Conservation (phyloP, 768 basidiomycete genomes). For the Rhizopogon rudus region DNA sequence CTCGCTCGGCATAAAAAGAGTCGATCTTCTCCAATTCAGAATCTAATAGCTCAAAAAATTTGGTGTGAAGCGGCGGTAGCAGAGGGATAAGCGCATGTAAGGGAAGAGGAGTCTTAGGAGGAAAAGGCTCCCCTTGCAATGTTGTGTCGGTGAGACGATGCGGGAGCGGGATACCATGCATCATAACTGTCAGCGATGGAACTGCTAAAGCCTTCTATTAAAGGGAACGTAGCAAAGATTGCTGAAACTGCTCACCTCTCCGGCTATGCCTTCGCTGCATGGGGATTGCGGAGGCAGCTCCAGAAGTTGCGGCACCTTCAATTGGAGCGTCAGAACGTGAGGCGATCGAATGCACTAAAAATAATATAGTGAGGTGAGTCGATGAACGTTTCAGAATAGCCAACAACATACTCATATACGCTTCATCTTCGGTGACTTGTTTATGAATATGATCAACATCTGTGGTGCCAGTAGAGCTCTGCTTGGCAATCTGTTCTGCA, state of each 20-base stretch:
- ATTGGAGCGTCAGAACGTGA: neutral
- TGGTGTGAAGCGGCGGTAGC: slow-evolving; percentile 54
- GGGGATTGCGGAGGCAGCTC: neutral
- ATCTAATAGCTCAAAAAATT: slow-evolving; percentile 78
- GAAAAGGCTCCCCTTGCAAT: slow-evolving; percentile 6
- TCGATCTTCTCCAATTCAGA: slow-evolving; percentile 81
- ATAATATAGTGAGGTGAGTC: neutral
- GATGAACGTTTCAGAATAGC: neutral
- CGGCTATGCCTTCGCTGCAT: neutral
- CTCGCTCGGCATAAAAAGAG: slow-evolving; percentile 72
- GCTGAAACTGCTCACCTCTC: slow-evolving; percentile 8
- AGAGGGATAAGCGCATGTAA: slow-evolving; percentile 46
- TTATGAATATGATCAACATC: slow-evolving; percentile 1
- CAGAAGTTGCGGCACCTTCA: neutral
- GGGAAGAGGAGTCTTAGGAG: slow-evolving; percentile 21
- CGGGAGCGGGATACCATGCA: slow-evolving; percentile 4
- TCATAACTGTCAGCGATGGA: slow-evolving; percentile 9
- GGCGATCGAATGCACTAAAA: neutral
- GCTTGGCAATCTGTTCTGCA: slow-evolving; percentile 22
- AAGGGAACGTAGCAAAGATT: neutral
- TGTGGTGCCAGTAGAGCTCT: slow-evolving; percentile 7
- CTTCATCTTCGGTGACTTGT: neutral
- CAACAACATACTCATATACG: neutral
- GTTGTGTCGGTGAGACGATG: slow-evolving; percentile 2
- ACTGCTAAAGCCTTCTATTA: slow-evolving; percentile 2